These are phyloP conservation scores for Sarcodon sp. DNA, from an alignment of 768 basidiomycete species.

Conservation along the genomic window DNA sequence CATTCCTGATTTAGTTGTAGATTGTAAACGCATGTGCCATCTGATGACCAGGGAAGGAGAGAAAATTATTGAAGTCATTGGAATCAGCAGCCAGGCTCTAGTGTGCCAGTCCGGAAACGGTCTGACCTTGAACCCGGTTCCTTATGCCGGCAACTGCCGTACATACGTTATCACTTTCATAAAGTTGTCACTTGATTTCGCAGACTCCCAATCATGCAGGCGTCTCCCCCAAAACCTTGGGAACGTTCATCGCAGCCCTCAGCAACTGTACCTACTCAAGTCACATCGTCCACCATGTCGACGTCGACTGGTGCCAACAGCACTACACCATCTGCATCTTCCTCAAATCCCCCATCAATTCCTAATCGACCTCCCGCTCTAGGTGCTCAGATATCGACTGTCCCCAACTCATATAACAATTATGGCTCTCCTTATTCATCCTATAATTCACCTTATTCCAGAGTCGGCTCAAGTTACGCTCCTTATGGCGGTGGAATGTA, in stretches of 20 bases:
- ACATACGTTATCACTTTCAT: too few species aligned
- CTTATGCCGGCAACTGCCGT: too few species aligned
- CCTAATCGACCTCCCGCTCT: constrained; percentile 11
- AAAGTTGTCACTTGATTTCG: too few species aligned
- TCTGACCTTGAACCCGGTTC: too few species aligned
- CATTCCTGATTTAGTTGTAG: too few species aligned
- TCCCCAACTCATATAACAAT: constrained; percentile 4
- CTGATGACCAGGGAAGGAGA: too few species aligned
- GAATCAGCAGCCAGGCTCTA: too few species aligned
- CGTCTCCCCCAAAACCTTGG: constrained; percentile 87
- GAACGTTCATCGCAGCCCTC: constrained; percentile 38
- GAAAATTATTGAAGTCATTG: too few species aligned
- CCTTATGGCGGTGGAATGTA: constrained; percentile 28
- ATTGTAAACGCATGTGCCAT: too few species aligned
- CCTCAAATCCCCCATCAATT: constrained; percentile 16
- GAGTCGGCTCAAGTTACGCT: constrained; percentile 25
- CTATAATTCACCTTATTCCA: constrained; percentile 22
- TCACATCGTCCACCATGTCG: constrained; percentile 1
- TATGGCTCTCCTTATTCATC: constrained; percentile 26
- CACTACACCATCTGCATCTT: constrained; percentile 14
- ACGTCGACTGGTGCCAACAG: neutral
- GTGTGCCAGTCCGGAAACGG: too few species aligned
- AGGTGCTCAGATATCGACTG: constrained; percentile 11
- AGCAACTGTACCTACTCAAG: constrained; percentile 15
- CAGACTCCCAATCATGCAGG: constrained; percentile 27